phyloP scores from a whole-genome alignment of 2,329 filamentous ascomycete species.

The Fusarium sp. region DNA sequence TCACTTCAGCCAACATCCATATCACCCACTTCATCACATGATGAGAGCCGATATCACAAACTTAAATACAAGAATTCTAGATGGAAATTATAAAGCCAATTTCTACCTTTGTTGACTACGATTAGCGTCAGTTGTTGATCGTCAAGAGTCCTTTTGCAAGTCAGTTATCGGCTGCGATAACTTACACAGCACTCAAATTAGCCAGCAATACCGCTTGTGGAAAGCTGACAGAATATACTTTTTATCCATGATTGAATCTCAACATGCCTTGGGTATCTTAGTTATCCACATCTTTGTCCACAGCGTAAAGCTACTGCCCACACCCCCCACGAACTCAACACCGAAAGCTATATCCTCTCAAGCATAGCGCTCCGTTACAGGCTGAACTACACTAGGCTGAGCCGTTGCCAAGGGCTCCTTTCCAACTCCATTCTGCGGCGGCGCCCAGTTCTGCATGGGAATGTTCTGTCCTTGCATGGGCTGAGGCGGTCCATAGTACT shows the following conservation, averaged over 20 bases:
- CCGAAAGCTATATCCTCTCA: not conserved
- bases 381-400: not conserved
- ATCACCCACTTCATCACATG: no score
- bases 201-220: no score
- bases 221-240: not conserved
- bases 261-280: not conserved
- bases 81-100: no score
- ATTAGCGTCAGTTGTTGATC: no score
- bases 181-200: no score
- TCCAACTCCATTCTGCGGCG: conserved; percentile 20
- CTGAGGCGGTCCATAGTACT: conserved; percentile 26
- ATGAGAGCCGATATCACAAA: no score
- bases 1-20: no score
- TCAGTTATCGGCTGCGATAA: no score
- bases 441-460: conserved; percentile 33
- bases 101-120: no score
- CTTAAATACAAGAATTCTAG: no score
- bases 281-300: not conserved
- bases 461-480: conserved; percentile 32
- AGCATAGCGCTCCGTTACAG: conserved; percentile 23
- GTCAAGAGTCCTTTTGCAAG: no score
- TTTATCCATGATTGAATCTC: not conserved
- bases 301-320: not conserved
- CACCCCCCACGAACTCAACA: not conserved
- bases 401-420: conserved; percentile 9